Conservation (phyloP, 2,329 filamentous ascomycete species). For the Aspergillus neotritici region DNA sequence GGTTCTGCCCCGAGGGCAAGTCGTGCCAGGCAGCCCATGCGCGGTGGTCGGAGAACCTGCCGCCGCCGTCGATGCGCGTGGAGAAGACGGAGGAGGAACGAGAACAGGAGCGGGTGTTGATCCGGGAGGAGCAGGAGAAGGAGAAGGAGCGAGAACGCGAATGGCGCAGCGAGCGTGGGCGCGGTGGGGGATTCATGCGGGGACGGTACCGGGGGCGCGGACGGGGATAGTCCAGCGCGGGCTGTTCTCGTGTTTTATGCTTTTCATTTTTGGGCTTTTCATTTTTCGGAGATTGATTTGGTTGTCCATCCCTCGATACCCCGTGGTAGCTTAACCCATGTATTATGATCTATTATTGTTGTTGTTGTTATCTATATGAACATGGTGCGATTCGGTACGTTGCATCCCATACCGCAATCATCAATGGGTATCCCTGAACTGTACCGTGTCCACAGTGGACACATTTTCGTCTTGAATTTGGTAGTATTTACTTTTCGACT, state of each 20-base stretch:
- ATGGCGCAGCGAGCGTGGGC: constrained; percentile 49
- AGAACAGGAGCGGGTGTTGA: constrained; percentile 50
- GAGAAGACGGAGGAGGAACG: constrained; percentile 69
- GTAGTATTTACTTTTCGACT: too few relatives aligned
- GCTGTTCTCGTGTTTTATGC: constrained; percentile 5
- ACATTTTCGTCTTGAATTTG: too few relatives aligned
- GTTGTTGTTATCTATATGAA: too few relatives aligned
- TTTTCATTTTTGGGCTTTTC: constrained; percentile 7
- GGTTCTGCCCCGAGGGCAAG: constrained; percentile 83
- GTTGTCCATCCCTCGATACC: too few relatives aligned
- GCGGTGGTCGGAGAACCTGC: constrained; percentile 64
- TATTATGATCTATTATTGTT: too few relatives aligned
- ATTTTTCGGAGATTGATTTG: background rate
- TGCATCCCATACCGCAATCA: too few relatives aligned
- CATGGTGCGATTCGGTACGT: too few relatives aligned
- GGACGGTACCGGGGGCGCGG: constrained; percentile 43
- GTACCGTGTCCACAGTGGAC: too few relatives aligned
- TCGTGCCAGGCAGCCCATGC: constrained; percentile 77
- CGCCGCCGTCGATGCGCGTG: constrained; percentile 54
- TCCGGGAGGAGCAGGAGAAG: constrained; percentile 56
- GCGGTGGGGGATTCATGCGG: constrained; percentile 42
- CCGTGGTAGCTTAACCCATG: too few relatives aligned
- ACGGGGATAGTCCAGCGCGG: constrained; percentile 29
- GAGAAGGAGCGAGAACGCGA: constrained; percentile 52
- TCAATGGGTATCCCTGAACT: too few relatives aligned